Evolutionary conservation across 371 early-diverging fungal species (phyloP).

Genomic region (Apophysomyces ossiformis): DNA sequence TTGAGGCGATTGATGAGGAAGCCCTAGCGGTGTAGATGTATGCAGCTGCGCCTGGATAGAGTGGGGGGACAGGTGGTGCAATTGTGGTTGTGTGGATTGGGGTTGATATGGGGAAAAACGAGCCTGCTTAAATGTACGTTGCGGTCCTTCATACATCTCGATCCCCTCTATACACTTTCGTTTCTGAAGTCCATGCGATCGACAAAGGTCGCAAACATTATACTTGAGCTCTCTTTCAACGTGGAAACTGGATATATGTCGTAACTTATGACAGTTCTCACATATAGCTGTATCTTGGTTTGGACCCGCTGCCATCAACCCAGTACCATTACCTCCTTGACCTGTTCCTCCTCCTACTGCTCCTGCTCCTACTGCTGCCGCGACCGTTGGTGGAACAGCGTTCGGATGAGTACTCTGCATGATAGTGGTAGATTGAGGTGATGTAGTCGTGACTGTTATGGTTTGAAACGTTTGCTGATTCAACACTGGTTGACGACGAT

Average conservation of each 20-base stretch:
- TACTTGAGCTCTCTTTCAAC: constrained; percentile 5
- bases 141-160: neutral
- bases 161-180: neutral
- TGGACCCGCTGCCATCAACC: neutral
- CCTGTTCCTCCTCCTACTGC: constrained; percentile 19
- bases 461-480: constrained; percentile 9
- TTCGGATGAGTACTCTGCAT: constrained; percentile 1
- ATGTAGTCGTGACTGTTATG: constrained; percentile 8
- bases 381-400: neutral
- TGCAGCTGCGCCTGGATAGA: constrained; percentile 15
- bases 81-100: constrained; percentile 12
- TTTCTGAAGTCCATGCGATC: neutral
- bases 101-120: constrained; percentile 2
- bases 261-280: neutral
- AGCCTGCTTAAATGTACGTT: constrained; percentile 3
- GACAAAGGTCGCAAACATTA: neutral
- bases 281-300: neutral
- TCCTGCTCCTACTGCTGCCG: constrained; percentile 8
- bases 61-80: constrained; percentile 5
- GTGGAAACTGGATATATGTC: neutral
- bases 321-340: constrained; percentile 6
- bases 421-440: constrained; percentile 6
- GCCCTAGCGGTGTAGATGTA: constrained; percentile 8
- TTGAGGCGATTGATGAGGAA: constrained; percentile 13
- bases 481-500: constrained; percentile 1